A percentile compares a stretch with the other conserved stretches of the same genome.
These are phyloP conservation scores for Boletus rex-veris DNA, from an alignment of 768 basidiomycete species.

Conservation along the genomic window DNA sequence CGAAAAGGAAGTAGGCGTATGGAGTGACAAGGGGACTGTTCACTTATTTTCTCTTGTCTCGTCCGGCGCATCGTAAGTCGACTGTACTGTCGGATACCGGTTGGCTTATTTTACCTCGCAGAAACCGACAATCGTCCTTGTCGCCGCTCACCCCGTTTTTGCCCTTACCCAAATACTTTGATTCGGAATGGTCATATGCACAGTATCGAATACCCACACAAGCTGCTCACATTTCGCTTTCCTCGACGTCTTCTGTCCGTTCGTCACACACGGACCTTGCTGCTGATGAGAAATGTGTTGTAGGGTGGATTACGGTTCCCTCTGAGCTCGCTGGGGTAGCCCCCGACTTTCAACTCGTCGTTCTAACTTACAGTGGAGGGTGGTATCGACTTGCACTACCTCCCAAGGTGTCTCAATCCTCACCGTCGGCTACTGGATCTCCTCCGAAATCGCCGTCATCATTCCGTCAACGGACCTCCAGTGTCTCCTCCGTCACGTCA, in stretches of 20 bases:
- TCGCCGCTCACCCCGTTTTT: constrained; percentile 78
- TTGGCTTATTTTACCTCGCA: constrained; percentile 28
- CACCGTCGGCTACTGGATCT: constrained; percentile 32
- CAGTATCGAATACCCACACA: constrained; percentile 87
- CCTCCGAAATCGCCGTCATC: constrained; percentile 42
- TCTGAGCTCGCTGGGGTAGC: constrained; percentile 33
- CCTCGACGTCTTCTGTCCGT: constrained; percentile 56
- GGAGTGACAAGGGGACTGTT: constrained; percentile 95
- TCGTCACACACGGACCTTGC: constrained; percentile 56
- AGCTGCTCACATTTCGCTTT: constrained; percentile 76
- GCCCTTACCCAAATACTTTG: constrained; percentile 85
- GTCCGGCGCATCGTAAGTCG: constrained; percentile 62
- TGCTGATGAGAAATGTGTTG: constrained; percentile 82
- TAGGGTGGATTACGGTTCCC: constrained; percentile 74
- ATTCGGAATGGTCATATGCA: constrained; percentile 96
- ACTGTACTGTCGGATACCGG: neutral
- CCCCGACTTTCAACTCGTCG: constrained; percentile 72
- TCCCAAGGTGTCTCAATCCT: constrained; percentile 20
- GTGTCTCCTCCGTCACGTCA: constrained; percentile 48
- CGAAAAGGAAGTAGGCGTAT: constrained; percentile 82
- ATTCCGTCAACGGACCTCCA: constrained; percentile 49
- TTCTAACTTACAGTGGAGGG: constrained; percentile 84
- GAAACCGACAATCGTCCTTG: constrained; percentile 82
- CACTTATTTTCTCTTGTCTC: constrained; percentile 79
- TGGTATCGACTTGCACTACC: constrained; percentile 85